Conservation (phyloP, 1,284 basidiomycete genomes). For the Ganoderma leucocontextum region DNA sequence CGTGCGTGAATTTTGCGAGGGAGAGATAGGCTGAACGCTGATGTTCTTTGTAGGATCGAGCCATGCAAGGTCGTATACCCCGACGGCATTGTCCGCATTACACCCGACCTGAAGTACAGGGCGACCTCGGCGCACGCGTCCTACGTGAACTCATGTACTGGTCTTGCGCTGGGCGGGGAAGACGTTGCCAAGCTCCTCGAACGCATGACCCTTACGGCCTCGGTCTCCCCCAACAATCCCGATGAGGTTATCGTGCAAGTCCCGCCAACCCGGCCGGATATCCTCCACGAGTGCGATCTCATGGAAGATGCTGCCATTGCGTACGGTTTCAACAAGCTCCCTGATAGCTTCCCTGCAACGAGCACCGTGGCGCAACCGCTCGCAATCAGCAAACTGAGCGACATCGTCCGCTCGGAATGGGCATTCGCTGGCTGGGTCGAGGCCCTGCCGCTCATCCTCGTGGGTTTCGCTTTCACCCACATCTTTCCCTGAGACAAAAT, state of each 20-base stretch:
- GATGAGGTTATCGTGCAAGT: slow-evolving; percentile 83
- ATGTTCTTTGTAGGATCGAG: slow-evolving; percentile 71
- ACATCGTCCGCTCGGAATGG: slow-evolving; percentile 91
- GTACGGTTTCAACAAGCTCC: slow-evolving; percentile 97
- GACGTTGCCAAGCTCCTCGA: slow-evolving; percentile 74
- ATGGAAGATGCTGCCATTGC: slow-evolving; percentile 99
- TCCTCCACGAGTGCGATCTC: slow-evolving; percentile 97
- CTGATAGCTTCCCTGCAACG: slow-evolving; percentile 91
- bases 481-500: neutral
- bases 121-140: slow-evolving; percentile 82
- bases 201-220: slow-evolving; percentile 78
- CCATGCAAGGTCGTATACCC: slow-evolving; percentile 86
- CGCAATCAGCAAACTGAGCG: slow-evolving; percentile 90
- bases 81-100: slow-evolving; percentile 80
- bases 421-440: slow-evolving; percentile 96
- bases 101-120: slow-evolving; percentile 83
- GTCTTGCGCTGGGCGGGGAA: slow-evolving; percentile 71
- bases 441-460: slow-evolving; percentile 92
- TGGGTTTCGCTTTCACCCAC: slow-evolving; percentile 49
- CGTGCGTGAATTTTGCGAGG: slow-evolving; percentile 59
- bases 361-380: slow-evolving; percentile 95
- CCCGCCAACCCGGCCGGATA: slow-evolving; percentile 94
- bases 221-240: slow-evolving; percentile 53
- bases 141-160: slow-evolving; percentile 97
- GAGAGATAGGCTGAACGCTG: neutral